phyloP scores from a whole-genome alignment of 768 basidiomycete genomes.

The Russula ochroleuca region DNA sequence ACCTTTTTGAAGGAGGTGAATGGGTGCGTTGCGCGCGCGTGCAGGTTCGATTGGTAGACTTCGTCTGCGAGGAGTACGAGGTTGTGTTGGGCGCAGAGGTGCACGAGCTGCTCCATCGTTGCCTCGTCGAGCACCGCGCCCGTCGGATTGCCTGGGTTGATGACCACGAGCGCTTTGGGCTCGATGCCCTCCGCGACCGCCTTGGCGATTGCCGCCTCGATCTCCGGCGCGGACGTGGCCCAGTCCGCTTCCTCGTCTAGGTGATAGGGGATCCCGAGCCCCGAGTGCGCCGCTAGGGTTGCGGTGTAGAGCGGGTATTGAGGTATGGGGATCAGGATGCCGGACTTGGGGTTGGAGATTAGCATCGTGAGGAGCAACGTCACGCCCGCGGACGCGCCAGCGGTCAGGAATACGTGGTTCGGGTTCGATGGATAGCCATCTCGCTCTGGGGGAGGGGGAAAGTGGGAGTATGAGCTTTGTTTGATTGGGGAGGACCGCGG shows the following conservation, averaged over 20 bases:
- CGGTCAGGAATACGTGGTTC: conserved; percentile 88
- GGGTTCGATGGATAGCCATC: conserved; percentile 85
- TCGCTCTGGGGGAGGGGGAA: conserved; percentile 51
- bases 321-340: conserved; percentile 92
- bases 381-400: conserved; percentile 93
- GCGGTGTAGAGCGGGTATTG: conserved; percentile 99
- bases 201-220: conserved; percentile 62
- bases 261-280: conserved; percentile 81
- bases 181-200: conserved; percentile 56
- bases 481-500: neutral
- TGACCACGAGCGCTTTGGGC: conserved; percentile 87
- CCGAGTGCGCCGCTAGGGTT: conserved; percentile 78
- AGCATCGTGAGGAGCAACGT: conserved; percentile 78
- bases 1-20: conserved; percentile 96
- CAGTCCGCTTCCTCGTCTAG: conserved; percentile 80
- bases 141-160: conserved; percentile 98
- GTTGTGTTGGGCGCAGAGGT: conserved; percentile 76
- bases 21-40: conserved; percentile 56
- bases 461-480: neutral
- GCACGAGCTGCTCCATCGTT: conserved; percentile 73
- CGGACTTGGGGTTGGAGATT: conserved; percentile 60
- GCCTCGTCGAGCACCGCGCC: conserved; percentile 71
- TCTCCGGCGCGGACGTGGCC: conserved; percentile 69
- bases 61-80: conserved; percentile 95
- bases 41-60: conserved; percentile 96